phyloP scores from a whole-genome alignment of 768 basidiomycete genomes.

The Lenzites betulinus region DNA sequence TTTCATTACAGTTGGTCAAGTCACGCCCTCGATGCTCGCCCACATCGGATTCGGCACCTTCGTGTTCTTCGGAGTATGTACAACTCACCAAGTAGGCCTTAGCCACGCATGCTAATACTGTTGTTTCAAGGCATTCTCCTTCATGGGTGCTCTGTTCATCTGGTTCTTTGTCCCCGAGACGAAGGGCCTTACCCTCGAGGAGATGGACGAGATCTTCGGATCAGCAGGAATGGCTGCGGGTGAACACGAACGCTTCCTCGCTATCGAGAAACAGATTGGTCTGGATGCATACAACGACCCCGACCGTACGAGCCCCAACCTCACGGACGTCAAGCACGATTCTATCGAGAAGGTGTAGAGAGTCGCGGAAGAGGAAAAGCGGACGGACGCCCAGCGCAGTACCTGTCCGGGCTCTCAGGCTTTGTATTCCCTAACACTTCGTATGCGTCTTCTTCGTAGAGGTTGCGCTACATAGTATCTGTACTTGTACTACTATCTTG shows the following conservation, averaged over 20 bases:
- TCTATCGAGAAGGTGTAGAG: conserved; percentile 10
- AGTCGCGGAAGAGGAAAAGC: not conserved
- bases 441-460: not conserved
- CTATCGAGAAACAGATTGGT: conserved; percentile 66
- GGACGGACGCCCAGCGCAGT: not conserved
- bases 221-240: conserved; percentile 55
- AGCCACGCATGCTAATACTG: not conserved
- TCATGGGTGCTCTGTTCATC: conserved; percentile 68
- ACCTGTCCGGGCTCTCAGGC: too few relatives aligned
- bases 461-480: not conserved
- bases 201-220: conserved; percentile 80
- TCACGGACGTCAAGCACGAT: conserved; percentile 11
- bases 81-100: not conserved
- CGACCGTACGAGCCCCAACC: conserved; percentile 6
- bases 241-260: conserved; percentile 51
- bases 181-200: conserved; percentile 71
- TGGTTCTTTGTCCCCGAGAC: conserved; percentile 73
- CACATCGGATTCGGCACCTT: conserved; percentile 71
- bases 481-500: not conserved
- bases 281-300: conserved; percentile 42
- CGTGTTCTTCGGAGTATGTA: conserved; percentile 69
- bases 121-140: conserved; percentile 52
- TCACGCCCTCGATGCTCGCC: conserved; percentile 73
- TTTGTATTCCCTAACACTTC: too few relatives aligned
- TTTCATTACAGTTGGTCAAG: conserved; percentile 49